These are phyloP conservation scores for Leishmania guyanensis DNA, from an alignment of 208 protist species.

Conservation along the genomic window DNA sequence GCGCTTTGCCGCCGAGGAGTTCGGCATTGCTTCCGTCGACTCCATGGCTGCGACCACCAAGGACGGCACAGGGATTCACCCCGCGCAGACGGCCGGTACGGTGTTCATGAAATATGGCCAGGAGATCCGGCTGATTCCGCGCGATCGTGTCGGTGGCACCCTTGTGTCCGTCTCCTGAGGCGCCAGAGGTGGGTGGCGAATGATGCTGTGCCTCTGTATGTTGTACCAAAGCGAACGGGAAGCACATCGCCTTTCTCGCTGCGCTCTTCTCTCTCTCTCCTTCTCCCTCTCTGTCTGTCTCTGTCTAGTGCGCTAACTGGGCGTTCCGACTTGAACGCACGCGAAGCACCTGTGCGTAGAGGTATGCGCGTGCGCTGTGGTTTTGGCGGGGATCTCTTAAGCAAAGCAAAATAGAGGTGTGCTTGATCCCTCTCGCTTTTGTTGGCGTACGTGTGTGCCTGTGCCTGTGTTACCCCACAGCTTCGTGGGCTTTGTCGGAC, in stretches of 20 bases:
- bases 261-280: background rate
- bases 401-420: background rate
- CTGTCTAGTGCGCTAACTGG: background rate
- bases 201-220: background rate
- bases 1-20: constrained; percentile 95
- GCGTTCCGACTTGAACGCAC: background rate
- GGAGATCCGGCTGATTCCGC: constrained; percentile 95
- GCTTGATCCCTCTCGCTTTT: background rate
- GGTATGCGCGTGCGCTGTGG: background rate
- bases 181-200: background rate
- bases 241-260: background rate
- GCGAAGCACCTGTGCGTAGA: background rate
- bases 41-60: constrained; percentile 88
- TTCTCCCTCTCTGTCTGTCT: background rate
- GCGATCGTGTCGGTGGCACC: constrained; percentile 88
- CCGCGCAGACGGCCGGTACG: constrained; percentile 90
- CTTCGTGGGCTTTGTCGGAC: background rate
- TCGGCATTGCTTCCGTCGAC: constrained; percentile 77
- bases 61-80: constrained; percentile 96
- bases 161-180: background rate
- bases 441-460: background rate
- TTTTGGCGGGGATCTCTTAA: background rate
- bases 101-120: constrained; percentile 96
- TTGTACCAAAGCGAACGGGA: background rate
- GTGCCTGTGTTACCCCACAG: background rate